These are phyloP conservation scores for Phytophthora hybrid DNA, from an alignment of 352 stramenopile species.

Conservation along the genomic window DNA sequence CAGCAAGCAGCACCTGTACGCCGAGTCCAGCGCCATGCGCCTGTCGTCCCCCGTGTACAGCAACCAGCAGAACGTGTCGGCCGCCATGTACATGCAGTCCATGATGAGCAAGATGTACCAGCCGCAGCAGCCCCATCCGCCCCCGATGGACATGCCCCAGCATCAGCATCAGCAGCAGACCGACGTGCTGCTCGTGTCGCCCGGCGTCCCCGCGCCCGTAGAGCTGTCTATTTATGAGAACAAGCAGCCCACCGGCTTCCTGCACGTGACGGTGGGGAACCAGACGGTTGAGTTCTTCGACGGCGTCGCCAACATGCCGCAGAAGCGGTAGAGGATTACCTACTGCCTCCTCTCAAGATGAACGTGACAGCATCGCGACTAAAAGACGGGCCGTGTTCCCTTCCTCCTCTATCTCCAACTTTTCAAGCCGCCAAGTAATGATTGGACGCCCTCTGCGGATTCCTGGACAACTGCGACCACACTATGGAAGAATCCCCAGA, in stretches of 20 bases:
- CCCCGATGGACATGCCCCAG: conserved; percentile 36
- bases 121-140: conserved; percentile 60
- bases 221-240: conserved; percentile 88
- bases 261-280: conserved; percentile 84
- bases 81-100: conserved; percentile 66
- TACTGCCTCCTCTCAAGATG: not conserved
- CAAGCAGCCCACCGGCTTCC: conserved; percentile 83
- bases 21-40: conserved; percentile 31
- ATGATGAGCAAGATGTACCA: conserved; percentile 74
- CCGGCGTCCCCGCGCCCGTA: conserved; percentile 73
- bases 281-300: conserved; percentile 88
- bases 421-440: conserved; percentile 29
- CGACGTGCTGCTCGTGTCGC: conserved; percentile 73
- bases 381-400: conserved; percentile 37
- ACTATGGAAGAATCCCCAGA: conserved; percentile 10
- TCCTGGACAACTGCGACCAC: conserved; percentile 15
- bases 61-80: conserved; percentile 34
- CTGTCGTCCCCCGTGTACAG: conserved; percentile 41
- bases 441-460: conserved; percentile 36
- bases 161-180: conserved; percentile 28
- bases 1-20: conserved; percentile 49
- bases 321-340: conserved; percentile 64
- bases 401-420: conserved; percentile 25
- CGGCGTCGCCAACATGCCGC: conserved; percentile 84
- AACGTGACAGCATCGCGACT: conserved; percentile 43